Percentiles rank a stretch among this genome's conserved stretches.
Evolutionary conservation across 2,329 filamentous ascomycete genomes (phyloP).

Genomic region (Aspergillus terreus): DNA sequence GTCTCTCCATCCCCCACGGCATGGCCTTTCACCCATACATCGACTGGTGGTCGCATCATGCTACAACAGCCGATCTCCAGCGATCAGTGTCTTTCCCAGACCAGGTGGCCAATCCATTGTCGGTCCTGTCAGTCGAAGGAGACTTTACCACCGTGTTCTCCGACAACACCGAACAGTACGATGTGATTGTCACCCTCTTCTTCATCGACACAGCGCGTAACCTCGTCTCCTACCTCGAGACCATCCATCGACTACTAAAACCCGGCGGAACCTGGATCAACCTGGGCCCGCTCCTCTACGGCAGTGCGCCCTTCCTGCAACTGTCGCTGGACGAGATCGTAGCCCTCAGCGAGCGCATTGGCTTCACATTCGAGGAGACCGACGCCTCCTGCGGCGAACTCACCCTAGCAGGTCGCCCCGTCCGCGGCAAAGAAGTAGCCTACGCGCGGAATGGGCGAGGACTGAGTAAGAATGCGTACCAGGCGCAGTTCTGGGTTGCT

Average conservation of each 20-base stretch:
- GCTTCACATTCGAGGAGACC: conserved; percentile 50
- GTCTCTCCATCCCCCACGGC: conserved; percentile 16
- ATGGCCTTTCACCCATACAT: conserved; percentile 49
- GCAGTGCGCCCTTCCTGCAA: conserved; percentile 53
- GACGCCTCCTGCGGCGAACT: conserved; percentile 39
- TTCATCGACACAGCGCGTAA: conserved; percentile 61
- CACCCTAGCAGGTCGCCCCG: conserved; percentile 40
- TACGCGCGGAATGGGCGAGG: conserved; percentile 53
- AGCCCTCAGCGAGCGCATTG: conserved; percentile 45
- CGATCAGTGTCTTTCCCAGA: conserved; percentile 49
- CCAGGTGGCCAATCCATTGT: conserved; percentile 26
- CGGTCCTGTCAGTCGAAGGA: conserved; percentile 47
- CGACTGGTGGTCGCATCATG: conserved; percentile 56
- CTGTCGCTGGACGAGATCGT: conserved; percentile 54
- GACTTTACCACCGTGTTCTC: conserved; percentile 50
- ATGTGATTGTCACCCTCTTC: conserved; percentile 55
- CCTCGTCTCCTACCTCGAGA: conserved; percentile 53
- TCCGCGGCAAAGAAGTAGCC: conserved; percentile 47
- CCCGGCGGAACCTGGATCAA: conserved; percentile 55
- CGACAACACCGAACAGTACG: conserved; percentile 32
- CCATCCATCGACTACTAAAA: conserved; percentile 47
- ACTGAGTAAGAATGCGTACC: conserved; percentile 52
- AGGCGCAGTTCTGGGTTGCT: conserved; percentile 54
- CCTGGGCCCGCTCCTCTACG: conserved; percentile 55
- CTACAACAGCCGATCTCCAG: conserved; percentile 46